Base-by-base conservation (phyloP, 1,284 basidiomycete species). In the Xerocomus minutiporus region DNA sequence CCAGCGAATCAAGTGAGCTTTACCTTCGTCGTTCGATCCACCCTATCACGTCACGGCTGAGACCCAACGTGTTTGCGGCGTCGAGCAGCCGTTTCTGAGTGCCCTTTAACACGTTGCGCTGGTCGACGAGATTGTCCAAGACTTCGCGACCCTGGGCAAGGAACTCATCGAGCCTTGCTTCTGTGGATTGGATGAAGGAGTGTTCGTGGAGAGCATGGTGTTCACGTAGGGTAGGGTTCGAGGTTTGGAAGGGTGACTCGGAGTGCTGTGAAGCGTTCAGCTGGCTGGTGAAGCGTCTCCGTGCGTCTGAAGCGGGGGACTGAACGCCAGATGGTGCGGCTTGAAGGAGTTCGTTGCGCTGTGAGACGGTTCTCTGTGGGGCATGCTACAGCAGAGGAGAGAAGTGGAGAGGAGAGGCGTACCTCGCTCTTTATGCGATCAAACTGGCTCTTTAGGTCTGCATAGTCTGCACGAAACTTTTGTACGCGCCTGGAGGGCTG, bases 11-110 rank as follows among this genome's bases (percentile, higher is more conserved):
- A 13, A 32, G 17, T 12, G 47, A 46, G 15, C 13, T 52, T 48
- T 49, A 92, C 86, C 91, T 95, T 69, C 94, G 77, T 60, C 86
- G 80, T 67, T 97, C 95, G 59, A 97, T 93, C 91, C 93, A 97
- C 2, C 89, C 84, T 68, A 97, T 97, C 25, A 95, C 93, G 67
- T 95, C 83, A 57, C 93, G 79, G 67, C 92, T 93, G 62, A 97
- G 72, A 0, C 95, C 95, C 46, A 97, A 71, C 15, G 93, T 95
- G 71, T 97, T 97, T 40, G 94, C 94, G 39, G 92, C 88, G 66
- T 91, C 86, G 53, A 96, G 70, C 46, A 97, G 70, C 53, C 89
- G 79, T 59, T 83, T 80, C 65, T 91, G 88, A 0, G 94, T 96
- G 7, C 93, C 93, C 71, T 97, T 97, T 56, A 97, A 74, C 67